Conservation (phyloP, 768 basidiomycete genomes). For the Hortiboletus flavorubellus region DNA sequence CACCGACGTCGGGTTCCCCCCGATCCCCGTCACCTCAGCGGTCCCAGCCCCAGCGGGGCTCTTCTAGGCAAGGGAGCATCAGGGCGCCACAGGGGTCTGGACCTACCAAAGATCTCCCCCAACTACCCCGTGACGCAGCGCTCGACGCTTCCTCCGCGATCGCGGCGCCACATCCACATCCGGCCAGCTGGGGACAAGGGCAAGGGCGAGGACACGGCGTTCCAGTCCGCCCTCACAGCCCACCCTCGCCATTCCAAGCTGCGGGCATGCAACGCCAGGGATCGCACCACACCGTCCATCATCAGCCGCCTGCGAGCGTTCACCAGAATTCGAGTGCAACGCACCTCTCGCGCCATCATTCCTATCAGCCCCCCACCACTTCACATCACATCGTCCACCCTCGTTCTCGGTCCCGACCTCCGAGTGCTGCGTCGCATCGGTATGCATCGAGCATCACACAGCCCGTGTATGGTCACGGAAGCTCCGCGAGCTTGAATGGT, state of each 20-base stretch:
- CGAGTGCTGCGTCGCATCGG: slow-evolving; percentile 31
- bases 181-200: slow-evolving; percentile 7
- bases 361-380: slow-evolving; percentile 11
- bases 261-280: slow-evolving; percentile 18
- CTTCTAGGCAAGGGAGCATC: slow-evolving; percentile 20
- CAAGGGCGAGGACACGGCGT: slow-evolving; percentile 6
- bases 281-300: slow-evolving; percentile 13
- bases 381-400: slow-evolving; percentile 19
- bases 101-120: slow-evolving; percentile 18
- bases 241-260: slow-evolving; percentile 4
- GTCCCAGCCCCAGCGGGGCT: slow-evolving; percentile 8
- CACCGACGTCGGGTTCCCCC: slow-evolving; percentile 17
- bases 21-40: slow-evolving; percentile 19
- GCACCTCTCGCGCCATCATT: slow-evolving; percentile 12
- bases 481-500: slow-evolving; percentile 17
- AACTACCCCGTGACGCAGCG: slow-evolving; percentile 14
- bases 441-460: slow-evolving; percentile 27
- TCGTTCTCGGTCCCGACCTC: slow-evolving; percentile 28
- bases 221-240: not conserved
- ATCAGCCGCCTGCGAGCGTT: slow-evolving; percentile 1
- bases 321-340: slow-evolving; percentile 13
- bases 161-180: slow-evolving; percentile 16
- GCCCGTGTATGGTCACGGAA: slow-evolving; percentile 25
- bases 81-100: slow-evolving; percentile 14
- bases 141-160: slow-evolving; percentile 9